phyloP scores from a whole-genome alignment of 2,329 filamentous ascomycete genomes.

The Podosphaera leucotricha region DNA sequence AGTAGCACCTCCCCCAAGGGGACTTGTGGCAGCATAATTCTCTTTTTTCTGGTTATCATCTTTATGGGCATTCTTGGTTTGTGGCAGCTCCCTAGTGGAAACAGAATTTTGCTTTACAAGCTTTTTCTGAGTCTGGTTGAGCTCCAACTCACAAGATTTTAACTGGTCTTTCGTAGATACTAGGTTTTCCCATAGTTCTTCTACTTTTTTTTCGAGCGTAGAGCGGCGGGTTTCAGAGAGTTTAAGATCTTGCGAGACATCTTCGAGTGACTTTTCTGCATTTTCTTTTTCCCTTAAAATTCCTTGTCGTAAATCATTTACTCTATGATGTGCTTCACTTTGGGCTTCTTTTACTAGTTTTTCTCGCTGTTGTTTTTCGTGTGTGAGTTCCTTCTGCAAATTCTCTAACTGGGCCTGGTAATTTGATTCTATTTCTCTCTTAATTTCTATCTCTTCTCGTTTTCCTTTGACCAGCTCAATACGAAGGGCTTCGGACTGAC shows the following conservation, averaged over 20 bases:
- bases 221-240: conserved; percentile 39
- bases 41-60: conserved; percentile 21
- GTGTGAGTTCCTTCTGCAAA: conserved; percentile 14
- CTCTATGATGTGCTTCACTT: conserved; percentile 13
- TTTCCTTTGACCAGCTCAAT: conserved; percentile 17
- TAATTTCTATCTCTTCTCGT: conserved; percentile 6
- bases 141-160: conserved; percentile 33
- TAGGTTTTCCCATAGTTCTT: conserved; percentile 24
- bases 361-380: conserved; percentile 17
- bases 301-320: conserved; percentile 14
- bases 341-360: conserved; percentile 9
- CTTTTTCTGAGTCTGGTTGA: conserved; percentile 16
- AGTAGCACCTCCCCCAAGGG: conserved; percentile 23
- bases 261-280: conserved; percentile 16
- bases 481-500: conserved; percentile 18
- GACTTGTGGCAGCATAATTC: conserved; percentile 24
- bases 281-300: conserved; percentile 22
- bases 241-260: conserved; percentile 22
- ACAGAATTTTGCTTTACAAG: conserved; percentile 5
- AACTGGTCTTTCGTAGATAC: conserved; percentile 47
- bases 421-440: not conserved
- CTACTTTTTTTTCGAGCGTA: conserved; percentile 45
- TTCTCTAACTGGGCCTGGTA: conserved; percentile 14
- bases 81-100: conserved; percentile 6
- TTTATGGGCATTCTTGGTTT: conserved; percentile 16